Evolutionary conservation across 805 yeast species (phyloP).

Genomic region (Suhomyces tanzawaensis): DNA sequence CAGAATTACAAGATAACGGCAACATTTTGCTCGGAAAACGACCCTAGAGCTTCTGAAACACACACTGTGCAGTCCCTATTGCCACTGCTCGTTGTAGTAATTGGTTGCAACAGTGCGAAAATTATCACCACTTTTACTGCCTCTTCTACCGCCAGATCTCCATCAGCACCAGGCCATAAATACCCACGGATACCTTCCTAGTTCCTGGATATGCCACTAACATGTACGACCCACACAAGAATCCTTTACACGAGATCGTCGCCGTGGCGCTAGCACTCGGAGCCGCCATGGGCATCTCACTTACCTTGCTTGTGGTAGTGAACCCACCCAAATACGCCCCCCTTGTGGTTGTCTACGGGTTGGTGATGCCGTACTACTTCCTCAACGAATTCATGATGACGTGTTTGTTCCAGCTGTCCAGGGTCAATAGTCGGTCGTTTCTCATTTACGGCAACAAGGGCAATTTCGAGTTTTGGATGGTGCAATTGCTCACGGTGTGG

Average conservation of each 20-base stretch:
- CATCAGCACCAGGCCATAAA: too few species aligned
- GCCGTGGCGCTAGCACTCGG: conserved; percentile 21
- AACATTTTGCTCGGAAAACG: too few species aligned
- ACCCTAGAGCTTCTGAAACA: too few species aligned
- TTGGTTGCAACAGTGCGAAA: too few species aligned
- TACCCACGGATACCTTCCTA: too few species aligned
- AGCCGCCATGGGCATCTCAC: conserved; percentile 9
- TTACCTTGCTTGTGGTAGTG: neutral
- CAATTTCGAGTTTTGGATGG: conserved; percentile 25
- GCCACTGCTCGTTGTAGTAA: too few species aligned
- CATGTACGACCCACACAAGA: conserved; percentile 15
- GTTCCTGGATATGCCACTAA: too few species aligned
- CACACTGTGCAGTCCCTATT: too few species aligned
- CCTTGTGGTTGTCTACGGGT: conserved; percentile 14
- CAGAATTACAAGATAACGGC: too few species aligned
- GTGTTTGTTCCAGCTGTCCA: conserved; percentile 22
- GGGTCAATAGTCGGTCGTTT: conserved; percentile 27
- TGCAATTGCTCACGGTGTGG: conserved; percentile 23
- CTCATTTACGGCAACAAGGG: conserved; percentile 37
- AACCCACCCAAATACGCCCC: neutral
- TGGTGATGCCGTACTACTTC: conserved; percentile 21
- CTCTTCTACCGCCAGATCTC: too few species aligned
- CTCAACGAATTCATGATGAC: conserved; percentile 29
- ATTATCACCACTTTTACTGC: too few species aligned
- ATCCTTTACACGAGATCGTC: conserved; percentile 20